These are phyloP conservation scores for Calonectria montana DNA, from an alignment of 2,329 filamentous ascomycete genomes.

Conservation along the genomic window DNA sequence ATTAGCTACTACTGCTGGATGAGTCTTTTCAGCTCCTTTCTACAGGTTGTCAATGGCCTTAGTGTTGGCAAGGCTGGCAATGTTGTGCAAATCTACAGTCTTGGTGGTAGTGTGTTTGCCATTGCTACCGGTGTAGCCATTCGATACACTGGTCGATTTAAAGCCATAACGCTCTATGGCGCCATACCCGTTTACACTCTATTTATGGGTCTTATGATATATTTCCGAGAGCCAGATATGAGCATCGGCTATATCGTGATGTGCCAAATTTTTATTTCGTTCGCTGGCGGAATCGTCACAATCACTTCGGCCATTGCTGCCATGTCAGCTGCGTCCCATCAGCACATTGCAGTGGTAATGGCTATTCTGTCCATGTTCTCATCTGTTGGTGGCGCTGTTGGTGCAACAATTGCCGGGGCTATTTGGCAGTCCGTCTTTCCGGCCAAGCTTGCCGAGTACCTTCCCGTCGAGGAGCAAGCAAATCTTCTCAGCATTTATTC, in stretches of 20 bases:
- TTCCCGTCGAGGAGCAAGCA: slow-evolving; percentile 55
- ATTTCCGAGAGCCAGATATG: slow-evolving; percentile 47
- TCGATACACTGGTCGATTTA: slow-evolving; percentile 46
- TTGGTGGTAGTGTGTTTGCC: slow-evolving; percentile 53
- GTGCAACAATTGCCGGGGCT: slow-evolving; percentile 67
- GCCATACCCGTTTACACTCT: slow-evolving; percentile 47
- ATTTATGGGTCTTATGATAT: slow-evolving; percentile 47
- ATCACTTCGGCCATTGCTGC: slow-evolving; percentile 48
- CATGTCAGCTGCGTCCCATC: slow-evolving; percentile 48
- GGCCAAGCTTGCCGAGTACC: slow-evolving; percentile 58
- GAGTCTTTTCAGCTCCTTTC: slow-evolving; percentile 55
- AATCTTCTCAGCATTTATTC: slow-evolving; percentile 62
- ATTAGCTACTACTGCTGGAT: slow-evolving; percentile 48
- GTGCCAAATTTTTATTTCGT: slow-evolving; percentile 52
- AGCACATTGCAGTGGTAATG: slow-evolving; percentile 67
- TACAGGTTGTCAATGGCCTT: slow-evolving; percentile 51
- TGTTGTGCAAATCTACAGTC: slow-evolving; percentile 47
- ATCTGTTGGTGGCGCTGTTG: slow-evolving; percentile 68
- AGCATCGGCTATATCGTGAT: slow-evolving; percentile 51
- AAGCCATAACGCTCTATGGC: slow-evolving; percentile 44
- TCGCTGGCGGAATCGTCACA: slow-evolving; percentile 37
- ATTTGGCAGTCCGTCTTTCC: slow-evolving; percentile 71
- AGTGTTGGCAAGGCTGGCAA: slow-evolving; percentile 44
- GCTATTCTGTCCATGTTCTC: slow-evolving; percentile 68
- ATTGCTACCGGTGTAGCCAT: slow-evolving; percentile 54